Evolutionary conservation across 2,329 filamentous ascomycete genomes (phyloP), one percentile per base, ranked within the genome.

Genomic region (Hirsutella rhossiliensis): DNA sequence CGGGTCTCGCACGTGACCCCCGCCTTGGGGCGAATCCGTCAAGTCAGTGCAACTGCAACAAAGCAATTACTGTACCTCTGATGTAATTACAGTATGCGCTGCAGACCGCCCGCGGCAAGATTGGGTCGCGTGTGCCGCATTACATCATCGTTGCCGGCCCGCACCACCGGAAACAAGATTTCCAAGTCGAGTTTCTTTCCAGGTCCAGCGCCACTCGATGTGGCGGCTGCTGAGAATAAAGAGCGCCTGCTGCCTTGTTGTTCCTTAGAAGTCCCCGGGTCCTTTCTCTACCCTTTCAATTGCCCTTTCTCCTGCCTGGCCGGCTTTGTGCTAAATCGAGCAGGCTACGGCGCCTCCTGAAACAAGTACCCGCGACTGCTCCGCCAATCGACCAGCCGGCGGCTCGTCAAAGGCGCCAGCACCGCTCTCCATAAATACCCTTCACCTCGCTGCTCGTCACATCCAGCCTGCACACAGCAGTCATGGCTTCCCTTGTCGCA

Each of bases 401-500:
- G 41, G n/a, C 46, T 43, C 20, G 28, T 11, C 36, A 41, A 27
- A 31, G 41, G 18, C 41, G 43, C 43, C 38, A 38, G 30, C 42
- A 43, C 43, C 40, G 27, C 28, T n/a, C 43, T 11, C 29, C 38
- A 49, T 49, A 50, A 45, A 49, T 41, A 47, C 13, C 36, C 38
- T 36, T 11, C 23, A 20, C 29, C 38, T 28, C n/a, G 32, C 38
- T 27, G 15, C 19, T 17, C 30, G 23, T 28, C 13, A 17, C 17
- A 37, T 20, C 18, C 12, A 15, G 15, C 11, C 2, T 18, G 30
- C 20, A 11, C 31, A 40, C 27, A 32, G 44, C 48, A 50, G 48
- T 36, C 42, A 81, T 81, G 78, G 63, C 75, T 32, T 64, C 65
- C 29, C 54, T 72, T 29, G 55, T 76, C 27, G 66, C 71, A 47